Percentiles rank a stretch among this genome's conserved stretches.
Conservation (phyloP, 2,329 filamentous ascomycete species). For the Fusarium sarcochroum region DNA sequence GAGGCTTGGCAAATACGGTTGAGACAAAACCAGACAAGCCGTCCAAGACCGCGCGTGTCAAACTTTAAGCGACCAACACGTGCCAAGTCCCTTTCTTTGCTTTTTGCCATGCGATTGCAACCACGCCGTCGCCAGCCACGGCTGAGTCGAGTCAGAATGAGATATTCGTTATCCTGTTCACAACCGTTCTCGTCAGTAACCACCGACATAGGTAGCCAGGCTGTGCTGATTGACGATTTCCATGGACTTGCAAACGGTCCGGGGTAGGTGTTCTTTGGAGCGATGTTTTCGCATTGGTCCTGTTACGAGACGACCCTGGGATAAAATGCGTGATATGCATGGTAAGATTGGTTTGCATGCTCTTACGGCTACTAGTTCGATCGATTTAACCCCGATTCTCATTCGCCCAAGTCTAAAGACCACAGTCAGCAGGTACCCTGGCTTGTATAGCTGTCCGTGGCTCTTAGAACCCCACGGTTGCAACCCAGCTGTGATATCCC, state of each 20-base stretch:
- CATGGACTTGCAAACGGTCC: neutral
- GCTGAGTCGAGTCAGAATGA: slow-evolving; percentile 32
- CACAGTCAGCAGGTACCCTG: neutral
- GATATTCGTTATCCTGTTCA: neutral
- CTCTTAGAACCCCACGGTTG: slow-evolving; percentile 4
- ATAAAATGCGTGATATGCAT: slow-evolving; percentile 27
- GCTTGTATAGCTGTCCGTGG: neutral
- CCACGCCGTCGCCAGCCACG: slow-evolving; percentile 42
- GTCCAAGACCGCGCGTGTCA: slow-evolving; percentile 40
- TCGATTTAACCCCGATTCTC: slow-evolving; percentile 8
- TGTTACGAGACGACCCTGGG: slow-evolving; percentile 1
- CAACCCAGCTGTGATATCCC: slow-evolving; percentile 7
- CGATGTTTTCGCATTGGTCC: slow-evolving; percentile 1
- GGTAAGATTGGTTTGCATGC: slow-evolving; percentile 18
- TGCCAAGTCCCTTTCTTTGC: slow-evolving; percentile 44
- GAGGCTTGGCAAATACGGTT: slow-evolving; percentile 27
- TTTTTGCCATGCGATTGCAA: slow-evolving; percentile 38
- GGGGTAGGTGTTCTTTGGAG: neutral
- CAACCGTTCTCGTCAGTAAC: neutral
- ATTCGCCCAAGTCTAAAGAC: slow-evolving; percentile 3
- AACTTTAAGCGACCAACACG: slow-evolving; percentile 48
- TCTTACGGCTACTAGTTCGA: slow-evolving; percentile 5
- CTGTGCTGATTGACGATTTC: neutral
- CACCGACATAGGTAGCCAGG: neutral
- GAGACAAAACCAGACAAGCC: slow-evolving; percentile 40